A percentile compares a stretch with the other conserved stretches of the same genome.
Conservation (phyloP, 257 asterid species). For the Salvia splendens region DNA sequence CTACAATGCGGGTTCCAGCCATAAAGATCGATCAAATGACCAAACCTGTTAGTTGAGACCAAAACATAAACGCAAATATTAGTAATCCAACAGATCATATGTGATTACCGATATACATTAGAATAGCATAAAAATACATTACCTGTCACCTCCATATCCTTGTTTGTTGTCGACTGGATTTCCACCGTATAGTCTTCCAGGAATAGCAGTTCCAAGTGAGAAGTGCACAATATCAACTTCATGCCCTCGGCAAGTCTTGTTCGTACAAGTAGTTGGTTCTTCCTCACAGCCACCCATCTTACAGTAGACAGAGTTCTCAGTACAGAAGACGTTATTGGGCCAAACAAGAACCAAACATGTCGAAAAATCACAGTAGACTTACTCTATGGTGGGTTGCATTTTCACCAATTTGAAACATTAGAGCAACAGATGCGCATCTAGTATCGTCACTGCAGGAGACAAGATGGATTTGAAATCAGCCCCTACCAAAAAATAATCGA, state of each 20-base stretch:
- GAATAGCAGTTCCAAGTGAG: constrained; percentile 63
- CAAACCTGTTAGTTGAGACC: constrained; percentile 46
- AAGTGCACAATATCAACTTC: constrained; percentile 76
- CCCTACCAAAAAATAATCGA: background rate
- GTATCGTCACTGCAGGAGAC: constrained; percentile 47
- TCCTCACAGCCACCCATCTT: constrained; percentile 73
- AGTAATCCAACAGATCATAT: background rate
- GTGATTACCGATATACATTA: background rate
- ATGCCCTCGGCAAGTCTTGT: constrained; percentile 61
- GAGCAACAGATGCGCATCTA: constrained; percentile 56
- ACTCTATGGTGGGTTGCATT: constrained; percentile 66
- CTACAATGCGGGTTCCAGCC: constrained; percentile 69
- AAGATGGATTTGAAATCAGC: constrained; percentile 5
- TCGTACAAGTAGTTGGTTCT: constrained; percentile 52
- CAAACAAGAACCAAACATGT: constrained; percentile 13
- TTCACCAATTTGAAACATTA: constrained; percentile 69
- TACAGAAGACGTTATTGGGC: constrained; percentile 3
- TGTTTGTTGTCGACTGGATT: constrained; percentile 52
- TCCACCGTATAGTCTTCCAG: constrained; percentile 68
- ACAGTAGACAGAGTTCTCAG: constrained; percentile 30
- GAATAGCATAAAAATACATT: constrained; percentile 12
- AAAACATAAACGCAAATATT: constrained; percentile 22
- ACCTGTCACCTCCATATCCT: constrained; percentile 71
- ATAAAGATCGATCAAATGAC: constrained; percentile 62
- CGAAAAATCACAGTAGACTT: constrained; percentile 26